These are phyloP conservation scores for Lodderomyces parapsilosis DNA, from an alignment of 1,139 yeast species.

Conservation along the genomic window DNA sequence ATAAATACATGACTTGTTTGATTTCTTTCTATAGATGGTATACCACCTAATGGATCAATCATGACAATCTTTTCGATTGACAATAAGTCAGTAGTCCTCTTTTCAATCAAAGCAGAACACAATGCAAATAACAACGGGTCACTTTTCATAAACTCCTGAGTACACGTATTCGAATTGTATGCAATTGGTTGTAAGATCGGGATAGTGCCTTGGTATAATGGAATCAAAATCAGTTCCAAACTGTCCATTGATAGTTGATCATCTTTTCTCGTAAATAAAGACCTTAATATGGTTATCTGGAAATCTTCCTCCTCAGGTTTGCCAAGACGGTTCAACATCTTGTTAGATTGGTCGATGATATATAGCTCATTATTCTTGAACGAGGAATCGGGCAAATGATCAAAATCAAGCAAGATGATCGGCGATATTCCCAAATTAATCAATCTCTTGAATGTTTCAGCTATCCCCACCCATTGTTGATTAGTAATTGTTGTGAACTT, in stretches of 20 bases:
- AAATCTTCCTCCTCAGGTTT: conserved; percentile 25
- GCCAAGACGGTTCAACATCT: conserved; percentile 26
- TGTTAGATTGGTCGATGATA: conserved; percentile 34
- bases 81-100: conserved; percentile 28
- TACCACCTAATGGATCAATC: conserved; percentile 82
- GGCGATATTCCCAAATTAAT: conserved; percentile 49
- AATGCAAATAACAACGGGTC: conserved; percentile 32
- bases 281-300: conserved; percentile 28
- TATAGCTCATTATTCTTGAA: conserved; percentile 35
- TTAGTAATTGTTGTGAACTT: conserved; percentile 34
- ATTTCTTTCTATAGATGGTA: conserved; percentile 80
- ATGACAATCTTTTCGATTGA: conserved; percentile 78
- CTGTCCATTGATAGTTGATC: conserved; percentile 20
- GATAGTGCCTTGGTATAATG: conserved; percentile 45
- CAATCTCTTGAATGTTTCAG: conserved; percentile 49
- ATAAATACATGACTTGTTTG: conserved; percentile 86
- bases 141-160: conserved; percentile 32
- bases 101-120: conserved; percentile 25
- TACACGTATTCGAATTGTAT: conserved; percentile 34
- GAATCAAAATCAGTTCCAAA: conserved; percentile 37
- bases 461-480: conserved; percentile 40
- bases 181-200: conserved; percentile 66
- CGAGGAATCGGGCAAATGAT: conserved; percentile 24
- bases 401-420: conserved; percentile 35
- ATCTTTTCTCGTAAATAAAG: conserved; percentile 23